Evolutionary conservation across 257 asterid species (phyloP).

Genomic region (Paulownia fortunei): DNA sequence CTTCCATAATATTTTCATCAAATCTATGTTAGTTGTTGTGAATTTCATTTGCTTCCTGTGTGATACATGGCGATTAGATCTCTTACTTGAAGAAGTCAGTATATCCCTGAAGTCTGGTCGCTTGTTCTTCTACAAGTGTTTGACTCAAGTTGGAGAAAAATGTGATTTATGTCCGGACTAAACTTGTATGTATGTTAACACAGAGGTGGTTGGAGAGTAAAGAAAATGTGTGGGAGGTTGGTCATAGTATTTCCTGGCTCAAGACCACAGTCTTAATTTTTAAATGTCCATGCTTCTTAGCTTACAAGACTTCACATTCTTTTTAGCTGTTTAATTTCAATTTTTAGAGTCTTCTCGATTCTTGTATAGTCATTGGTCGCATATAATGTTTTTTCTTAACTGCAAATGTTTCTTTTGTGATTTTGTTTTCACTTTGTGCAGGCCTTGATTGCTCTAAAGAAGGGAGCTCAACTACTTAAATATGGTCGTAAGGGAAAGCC

Average conservation of each 20-base stretch:
- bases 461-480: constrained; percentile 89
- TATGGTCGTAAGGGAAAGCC: constrained; percentile 97
- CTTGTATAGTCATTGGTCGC: background rate
- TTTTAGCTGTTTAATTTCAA: constrained; percentile 7
- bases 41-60: constrained; percentile 5
- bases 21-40: background rate
- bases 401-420: constrained; percentile 7
- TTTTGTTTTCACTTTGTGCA: constrained; percentile 40
- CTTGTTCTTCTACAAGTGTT: background rate
- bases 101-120: background rate
- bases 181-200: constrained; percentile 2
- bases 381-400: constrained; percentile 8
- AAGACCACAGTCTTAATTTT: background rate
- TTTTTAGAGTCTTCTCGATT: background rate
- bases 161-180: background rate
- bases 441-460: constrained; percentile 83
- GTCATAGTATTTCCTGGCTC: background rate
- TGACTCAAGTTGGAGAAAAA: constrained; percentile 8
- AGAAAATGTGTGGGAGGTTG: background rate
- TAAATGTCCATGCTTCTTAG: constrained; percentile 19
- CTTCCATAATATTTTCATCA: background rate
- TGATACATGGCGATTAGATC: background rate
- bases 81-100: constrained; percentile 7
- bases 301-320: background rate
- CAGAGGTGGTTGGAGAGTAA: constrained; percentile 18